Conservation (phyloP, 2,329 filamentous ascomycete genomes). For the Metarhizium brunneum region DNA sequence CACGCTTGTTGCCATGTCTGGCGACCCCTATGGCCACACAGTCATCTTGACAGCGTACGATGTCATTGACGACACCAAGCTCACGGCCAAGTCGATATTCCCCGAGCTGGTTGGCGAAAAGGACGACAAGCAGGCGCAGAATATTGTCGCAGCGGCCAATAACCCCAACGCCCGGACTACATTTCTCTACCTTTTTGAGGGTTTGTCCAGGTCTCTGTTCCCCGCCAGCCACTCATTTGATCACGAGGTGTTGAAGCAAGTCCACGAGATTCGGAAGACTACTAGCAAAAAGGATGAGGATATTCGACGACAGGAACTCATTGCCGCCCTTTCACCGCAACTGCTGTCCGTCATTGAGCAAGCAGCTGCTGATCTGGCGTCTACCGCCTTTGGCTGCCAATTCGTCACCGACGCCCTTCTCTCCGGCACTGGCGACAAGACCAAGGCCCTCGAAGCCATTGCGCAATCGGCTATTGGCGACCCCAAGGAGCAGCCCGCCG, state of each 20-base stretch:
- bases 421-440: constrained; percentile 65
- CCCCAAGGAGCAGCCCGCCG: constrained; percentile 31
- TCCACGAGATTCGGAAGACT: constrained; percentile 67
- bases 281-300: constrained; percentile 92
- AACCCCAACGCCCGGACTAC: constrained; percentile 57
- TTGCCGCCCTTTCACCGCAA: constrained; percentile 62
- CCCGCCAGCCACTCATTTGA: constrained; percentile 54
- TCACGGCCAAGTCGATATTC: constrained; percentile 78
- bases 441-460: constrained; percentile 60
- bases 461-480: constrained; percentile 53
- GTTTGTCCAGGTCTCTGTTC: constrained; percentile 51
- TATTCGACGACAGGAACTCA: constrained; percentile 64
- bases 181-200: constrained; percentile 74
- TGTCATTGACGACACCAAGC: constrained; percentile 87
- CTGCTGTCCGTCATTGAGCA: constrained; percentile 65
- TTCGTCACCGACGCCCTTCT: constrained; percentile 78
- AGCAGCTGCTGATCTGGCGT: constrained; percentile 57
- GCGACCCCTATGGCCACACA: constrained; percentile 67
- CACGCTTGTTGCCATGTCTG: constrained; percentile 67
- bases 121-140: constrained; percentile 50
- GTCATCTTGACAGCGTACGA: constrained; percentile 82
- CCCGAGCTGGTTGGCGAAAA: constrained; percentile 74
- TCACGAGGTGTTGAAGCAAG: constrained; percentile 62
- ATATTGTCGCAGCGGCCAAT: constrained; percentile 54
- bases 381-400: constrained; percentile 77